Percentiles rank a stretch among this genome's conserved stretches.
phyloP scores from a whole-genome alignment of 2,329 filamentous ascomycete genomes.

The Bipolaris gigantea region DNA sequence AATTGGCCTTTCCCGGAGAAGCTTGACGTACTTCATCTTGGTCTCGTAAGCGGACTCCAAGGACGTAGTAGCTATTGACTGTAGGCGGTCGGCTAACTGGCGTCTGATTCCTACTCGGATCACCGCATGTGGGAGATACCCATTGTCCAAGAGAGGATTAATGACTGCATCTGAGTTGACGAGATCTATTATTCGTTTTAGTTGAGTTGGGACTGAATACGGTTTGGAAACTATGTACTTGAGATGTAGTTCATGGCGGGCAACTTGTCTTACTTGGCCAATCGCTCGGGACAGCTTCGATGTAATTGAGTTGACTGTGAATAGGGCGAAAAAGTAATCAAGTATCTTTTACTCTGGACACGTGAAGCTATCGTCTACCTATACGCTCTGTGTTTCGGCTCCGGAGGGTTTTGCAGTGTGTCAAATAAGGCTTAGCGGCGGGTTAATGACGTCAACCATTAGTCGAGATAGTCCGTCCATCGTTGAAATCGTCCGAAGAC shows the following conservation, averaged over 20 bases:
- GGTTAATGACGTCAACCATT: conserved; percentile 32
- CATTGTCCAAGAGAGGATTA: conserved; percentile 60
- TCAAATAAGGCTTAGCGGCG: conserved; percentile 19
- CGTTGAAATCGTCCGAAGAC: not conserved
- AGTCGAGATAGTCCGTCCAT: not conserved
- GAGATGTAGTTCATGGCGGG: conserved; percentile 39
- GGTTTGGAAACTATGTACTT: conserved; percentile 18
- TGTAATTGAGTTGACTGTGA: not conserved
- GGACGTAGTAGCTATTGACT: conserved; percentile 57
- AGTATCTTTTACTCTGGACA: not conserved
- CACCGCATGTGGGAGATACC: conserved; percentile 64
- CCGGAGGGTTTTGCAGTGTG: conserved; percentile 22
- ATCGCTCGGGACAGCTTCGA: not conserved
- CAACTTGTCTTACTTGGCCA: not conserved
- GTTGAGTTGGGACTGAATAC: not conserved
- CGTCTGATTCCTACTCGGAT: conserved; percentile 67
- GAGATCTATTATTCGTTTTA: conserved; percentile 20
- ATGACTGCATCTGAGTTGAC: conserved; percentile 31
- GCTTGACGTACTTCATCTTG: conserved; percentile 66
- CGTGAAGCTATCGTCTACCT: conserved; percentile 11
- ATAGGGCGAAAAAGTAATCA: not conserved
- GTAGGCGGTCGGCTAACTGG: conserved; percentile 65
- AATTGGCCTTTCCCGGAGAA: conserved; percentile 63
- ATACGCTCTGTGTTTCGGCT: conserved; percentile 25
- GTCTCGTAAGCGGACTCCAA: conserved; percentile 57